Base-by-base conservation (phyloP, 208 protist species). In the Acanthamoeba lenticulata region DNA sequence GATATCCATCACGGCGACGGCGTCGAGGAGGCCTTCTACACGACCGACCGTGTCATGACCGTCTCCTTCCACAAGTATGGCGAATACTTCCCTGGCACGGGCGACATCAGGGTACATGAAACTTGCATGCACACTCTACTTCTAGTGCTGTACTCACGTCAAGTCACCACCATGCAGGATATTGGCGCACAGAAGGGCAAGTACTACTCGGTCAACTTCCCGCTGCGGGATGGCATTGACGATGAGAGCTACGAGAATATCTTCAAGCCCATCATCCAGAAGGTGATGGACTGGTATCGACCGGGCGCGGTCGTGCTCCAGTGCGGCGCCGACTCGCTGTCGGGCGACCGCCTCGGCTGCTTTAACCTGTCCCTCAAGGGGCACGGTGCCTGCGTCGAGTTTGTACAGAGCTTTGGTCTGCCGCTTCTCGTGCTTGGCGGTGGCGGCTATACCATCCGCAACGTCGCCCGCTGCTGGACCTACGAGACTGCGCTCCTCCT, bases 1-100 rank as follows among this genome's bases (percentile, higher is more conserved):
- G 99, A 99, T 95, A 98, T 99, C 89, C 99, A 99, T 95, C 99
- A 99, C 96, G 99, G 99, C 40, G 99, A 99, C 94, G 99, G 99
- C 60, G 99, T 99, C 13, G 98, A 99, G 95, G 98, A 98, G 72
- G 99, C 99, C 9, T 99, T 99, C 94, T 99, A 99, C 95, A 98
- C 97, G 27, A 99, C 99, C n/a, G 97, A 99, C 74, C 97, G 99
- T n/a, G 99, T 99, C n/a, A 98, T 99, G 98, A 99, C 99, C 5
- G 96, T 99, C 27, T 99, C 99, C 19, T 98, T 99, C 90, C 99
- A 99, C 95, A 99, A 99, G 96, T 99, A 98, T 96, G 98, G 98
- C 45, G 97, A 98, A 38, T 99, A 99, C 94, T 99, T 99, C 95
- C 99, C 99, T n/a, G 98, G 99, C 60, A 99, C 99, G 27, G 99